Base-by-base conservation (phyloP, 768 basidiomycete genomes). In the Suillus clintonianus region DNA sequence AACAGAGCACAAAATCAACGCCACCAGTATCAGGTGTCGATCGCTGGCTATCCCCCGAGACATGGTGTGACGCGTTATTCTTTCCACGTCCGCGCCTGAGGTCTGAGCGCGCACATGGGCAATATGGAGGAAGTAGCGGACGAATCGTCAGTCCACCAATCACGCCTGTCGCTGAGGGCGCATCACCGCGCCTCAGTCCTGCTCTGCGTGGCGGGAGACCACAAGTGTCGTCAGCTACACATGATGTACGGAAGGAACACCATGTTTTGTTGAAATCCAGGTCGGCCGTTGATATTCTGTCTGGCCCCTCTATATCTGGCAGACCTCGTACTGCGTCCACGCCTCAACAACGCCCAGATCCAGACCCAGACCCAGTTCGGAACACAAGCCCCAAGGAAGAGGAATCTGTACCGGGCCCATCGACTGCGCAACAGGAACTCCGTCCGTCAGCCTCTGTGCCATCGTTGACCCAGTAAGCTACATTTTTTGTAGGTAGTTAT, bases 61-160 rank as follows among this genome's bases (percentile, higher is more conserved):
- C 88, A 19, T 92, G 91, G 90, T 94, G 91, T 74, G 90, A 93
- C 66, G 91, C 90, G 0, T 69, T 93, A 10, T 74, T 93, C 30
- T 88, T 92, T 62, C 92, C 92, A 3, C 84, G 90, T 1, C 92
- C 92, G 14, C 81, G 90, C 58, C 83, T 94, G 68, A 85, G 83
- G 70, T 62, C 86, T 63, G 83, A 82, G 66, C 79, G 80, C 27
- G 67, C 70, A 24, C 62, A 71, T 63, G 64, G 63, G 62, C 48
- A 62, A 59, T 42, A 55, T 60, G 51, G 61, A 2, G 64, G 63
- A 9, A 67, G 67, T 34, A 78, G 64, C 53, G 68, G 66, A 14
- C 69, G 79, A 36, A 79, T 83, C 27, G 78, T 85, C 59, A 85
- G 83, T 64, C 85, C 87, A 1, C 85, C 84, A 13, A 77, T 66